phyloP scores from a whole-genome alignment of 352 stramenopile species.

The Globisporangium radiosum region DNA sequence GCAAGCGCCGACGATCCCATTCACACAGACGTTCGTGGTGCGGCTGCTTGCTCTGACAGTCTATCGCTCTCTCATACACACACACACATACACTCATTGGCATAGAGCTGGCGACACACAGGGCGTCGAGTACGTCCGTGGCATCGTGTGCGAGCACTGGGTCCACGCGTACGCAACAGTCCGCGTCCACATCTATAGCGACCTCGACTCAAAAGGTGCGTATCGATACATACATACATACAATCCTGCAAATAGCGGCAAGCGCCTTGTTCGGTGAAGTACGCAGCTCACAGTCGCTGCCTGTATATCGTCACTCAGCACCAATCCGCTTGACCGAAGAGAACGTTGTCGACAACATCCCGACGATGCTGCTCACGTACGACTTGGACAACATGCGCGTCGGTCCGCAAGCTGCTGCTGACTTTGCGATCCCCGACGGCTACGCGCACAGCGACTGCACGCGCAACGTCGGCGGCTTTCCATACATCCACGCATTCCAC shows the following conservation, averaged over 20 bases:
- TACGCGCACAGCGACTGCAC: slow-evolving; percentile 49
- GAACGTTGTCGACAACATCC: slow-evolving; percentile 34
- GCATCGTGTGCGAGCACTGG: slow-evolving; percentile 60
- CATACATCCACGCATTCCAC: slow-evolving; percentile 75
- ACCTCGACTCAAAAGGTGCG: slow-evolving; percentile 13
- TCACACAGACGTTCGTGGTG: slow-evolving; percentile 44
- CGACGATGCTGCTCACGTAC: slow-evolving; percentile 55
- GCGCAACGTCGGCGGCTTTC: slow-evolving; percentile 58
- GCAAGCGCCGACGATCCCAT: slow-evolving; percentile 45
- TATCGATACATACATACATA: not conserved
- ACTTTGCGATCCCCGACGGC: slow-evolving; percentile 51
- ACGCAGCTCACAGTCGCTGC: not conserved
- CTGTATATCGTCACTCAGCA: slow-evolving; percentile 18
- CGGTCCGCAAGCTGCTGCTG: slow-evolving; percentile 33
- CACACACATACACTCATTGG: too few species aligned
- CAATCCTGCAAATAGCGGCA: not conserved
- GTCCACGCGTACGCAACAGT: slow-evolving; percentile 39
- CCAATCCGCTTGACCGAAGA: slow-evolving; percentile 64
- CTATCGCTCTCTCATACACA: too few species aligned
- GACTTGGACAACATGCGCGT: slow-evolving; percentile 49
- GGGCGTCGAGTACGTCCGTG: slow-evolving; percentile 51
- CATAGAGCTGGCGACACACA: slow-evolving; percentile 8
- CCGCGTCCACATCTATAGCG: slow-evolving; percentile 55
- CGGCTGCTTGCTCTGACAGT: not conserved
- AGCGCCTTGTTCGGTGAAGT: not conserved